phyloP scores from a whole-genome alignment of 2,329 filamentous ascomycete species.

The Pestalotiopsis sp. region DNA sequence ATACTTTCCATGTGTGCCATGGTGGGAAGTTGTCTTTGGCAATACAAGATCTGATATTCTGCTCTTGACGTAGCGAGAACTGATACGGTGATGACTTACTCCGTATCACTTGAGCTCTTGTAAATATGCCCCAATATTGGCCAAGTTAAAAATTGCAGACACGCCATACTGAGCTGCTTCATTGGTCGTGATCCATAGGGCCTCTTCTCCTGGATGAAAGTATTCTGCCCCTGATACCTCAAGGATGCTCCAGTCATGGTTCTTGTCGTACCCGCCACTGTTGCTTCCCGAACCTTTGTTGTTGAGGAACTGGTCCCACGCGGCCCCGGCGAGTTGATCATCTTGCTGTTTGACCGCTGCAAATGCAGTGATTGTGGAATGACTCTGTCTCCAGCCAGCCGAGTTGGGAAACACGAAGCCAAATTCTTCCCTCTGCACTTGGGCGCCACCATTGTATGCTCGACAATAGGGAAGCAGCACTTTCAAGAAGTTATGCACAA shows the following conservation, averaged over 20 bases:
- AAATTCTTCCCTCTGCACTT: neutral
- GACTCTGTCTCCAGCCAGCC: neutral
- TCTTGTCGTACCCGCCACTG: conserved; percentile 39
- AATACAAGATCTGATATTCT: neutral
- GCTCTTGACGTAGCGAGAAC: too few relatives aligned
- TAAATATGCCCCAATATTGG: conserved; percentile 35
- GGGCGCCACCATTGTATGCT: neutral
- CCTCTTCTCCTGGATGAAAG: neutral
- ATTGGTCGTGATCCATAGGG: conserved; percentile 58
- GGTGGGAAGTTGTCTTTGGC: neutral
- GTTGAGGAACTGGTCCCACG: conserved; percentile 4
- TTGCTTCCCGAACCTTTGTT: neutral
- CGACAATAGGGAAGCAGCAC: neutral
- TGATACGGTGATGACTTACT: too few relatives aligned
- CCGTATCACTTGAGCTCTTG: conserved; percentile 29
- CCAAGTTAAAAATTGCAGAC: conserved; percentile 58
- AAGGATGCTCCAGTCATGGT: conserved; percentile 46
- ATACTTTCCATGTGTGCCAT: neutral
- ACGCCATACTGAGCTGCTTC: conserved; percentile 59
- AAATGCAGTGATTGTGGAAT: conserved; percentile 1
- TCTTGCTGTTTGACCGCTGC: neutral
- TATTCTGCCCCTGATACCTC: conserved; percentile 48
- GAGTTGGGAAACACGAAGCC: neutral
- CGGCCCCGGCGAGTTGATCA: neutral
- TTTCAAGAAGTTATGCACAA: neutral